A percentile compares a stretch with the other conserved stretches of the same genome.
Conservation (phyloP, 345 rosid genomes). For the Mangifera indica region DNA sequence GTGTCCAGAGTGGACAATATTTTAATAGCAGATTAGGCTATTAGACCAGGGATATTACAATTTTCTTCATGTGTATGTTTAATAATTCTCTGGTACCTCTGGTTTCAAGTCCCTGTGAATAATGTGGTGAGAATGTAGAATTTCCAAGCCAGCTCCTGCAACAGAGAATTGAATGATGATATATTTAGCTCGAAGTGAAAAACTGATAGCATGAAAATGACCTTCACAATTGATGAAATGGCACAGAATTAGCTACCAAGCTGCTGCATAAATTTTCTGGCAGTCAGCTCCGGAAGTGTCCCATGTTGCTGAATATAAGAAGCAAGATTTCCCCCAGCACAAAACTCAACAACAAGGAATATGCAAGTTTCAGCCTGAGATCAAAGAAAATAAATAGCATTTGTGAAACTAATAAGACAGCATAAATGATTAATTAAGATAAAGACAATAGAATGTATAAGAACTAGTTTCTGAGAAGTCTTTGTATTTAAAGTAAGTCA, state of each 20-base stretch:
- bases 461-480: background rate
- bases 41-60: too few relatives aligned
- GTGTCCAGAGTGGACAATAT: too few relatives aligned
- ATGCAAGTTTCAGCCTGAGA: slow-evolving; percentile 45
- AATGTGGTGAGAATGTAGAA: slow-evolving; percentile 50
- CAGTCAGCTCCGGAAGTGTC: slow-evolving; percentile 46
- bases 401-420: slow-evolving; percentile 2
- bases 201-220: background rate
- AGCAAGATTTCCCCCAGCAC: slow-evolving; percentile 57
- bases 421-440: background rate
- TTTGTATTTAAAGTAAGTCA: background rate
- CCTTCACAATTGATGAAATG: background rate
- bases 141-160: slow-evolving; percentile 63
- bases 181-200: background rate
- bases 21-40: too few relatives aligned
- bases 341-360: slow-evolving; percentile 55
- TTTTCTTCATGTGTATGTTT: background rate
- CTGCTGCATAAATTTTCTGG: slow-evolving; percentile 59
- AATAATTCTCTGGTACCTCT: slow-evolving; percentile 38
- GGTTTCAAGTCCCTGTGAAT: slow-evolving; percentile 71
- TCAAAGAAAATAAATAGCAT: slow-evolving; percentile 1
- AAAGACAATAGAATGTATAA: background rate
- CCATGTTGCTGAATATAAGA: slow-evolving; percentile 48
- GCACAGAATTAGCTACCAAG: slow-evolving; percentile 40
- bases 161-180: slow-evolving; percentile 9